Evolutionary conservation across 1,284 basidiomycete species (phyloP), one percentile per base, ranked within the genome.

Genomic region (Melanopsichium pennsylvanicum): DNA sequence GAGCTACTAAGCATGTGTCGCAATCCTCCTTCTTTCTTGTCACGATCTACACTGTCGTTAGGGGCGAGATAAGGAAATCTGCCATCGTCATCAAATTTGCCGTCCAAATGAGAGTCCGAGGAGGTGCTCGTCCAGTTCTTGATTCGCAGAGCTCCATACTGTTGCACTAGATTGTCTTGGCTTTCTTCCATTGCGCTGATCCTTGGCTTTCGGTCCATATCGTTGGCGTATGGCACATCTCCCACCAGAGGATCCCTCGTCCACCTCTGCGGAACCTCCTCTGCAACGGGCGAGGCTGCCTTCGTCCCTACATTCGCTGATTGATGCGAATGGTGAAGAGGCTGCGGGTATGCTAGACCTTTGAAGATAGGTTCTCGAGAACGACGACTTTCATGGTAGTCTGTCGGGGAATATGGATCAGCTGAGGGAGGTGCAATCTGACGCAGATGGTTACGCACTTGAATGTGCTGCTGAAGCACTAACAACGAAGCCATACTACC

Each of bases 141-240:
- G 22, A 61, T 36, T 2, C 58, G 39, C 49, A 61, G 33, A 6
- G 50, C 58, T 6, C 50, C 58, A 29, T 54, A 61, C 41, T 44
- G 45, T 8, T 26, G 5, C 7, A 40, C 32, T 32, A 41, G 3
- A 18, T 16, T 16, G 4, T 41, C 45, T 23, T 35, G 25, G 42
- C n/a, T n/a, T 12, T 7, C 40, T 9, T 60, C 49, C 4, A 18
- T 19, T 23, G 25, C 8, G 8, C 29, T 6, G 23, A 18, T n/a
- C 32, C 39, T 5, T 48, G 29, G 1, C 44, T 39, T 4, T 33
- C 27, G 15, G 21, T 23, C 27, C 26, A 22, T 4, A 11, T 26
- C 15, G 46, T 43, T 27, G 12, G n/a, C 10, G 8, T 26, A 29
- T 22, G 9, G 12, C n/a, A n/a, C n/a, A n/a, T n/a, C n/a, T n/a